phyloP scores from a whole-genome alignment of 2,329 filamentous ascomycete species.

The Pseudogymnoascus sp. region DNA sequence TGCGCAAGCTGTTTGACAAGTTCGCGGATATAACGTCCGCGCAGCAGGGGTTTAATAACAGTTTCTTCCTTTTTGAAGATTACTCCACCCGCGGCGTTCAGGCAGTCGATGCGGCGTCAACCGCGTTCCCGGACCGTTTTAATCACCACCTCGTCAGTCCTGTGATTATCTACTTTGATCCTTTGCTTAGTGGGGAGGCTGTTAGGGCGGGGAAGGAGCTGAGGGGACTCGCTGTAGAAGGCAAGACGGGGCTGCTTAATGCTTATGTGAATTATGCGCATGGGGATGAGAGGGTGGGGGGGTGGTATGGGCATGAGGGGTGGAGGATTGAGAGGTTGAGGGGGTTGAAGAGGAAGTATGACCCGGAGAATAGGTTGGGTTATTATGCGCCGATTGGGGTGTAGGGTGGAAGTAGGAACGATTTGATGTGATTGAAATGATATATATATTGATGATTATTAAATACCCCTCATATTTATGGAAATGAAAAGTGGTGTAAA shows the following conservation, averaged over 20 bases:
- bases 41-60: background rate
- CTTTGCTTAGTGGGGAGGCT: background rate
- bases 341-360: conserved; percentile 9
- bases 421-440: background rate
- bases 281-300: conserved; percentile 12
- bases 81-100: conserved; percentile 42
- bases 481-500: background rate
- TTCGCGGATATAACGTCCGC: conserved; percentile 13
- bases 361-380: background rate
- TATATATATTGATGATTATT: background rate
- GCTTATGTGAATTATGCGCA: conserved; percentile 20
- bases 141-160: conserved; percentile 25
- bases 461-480: background rate
- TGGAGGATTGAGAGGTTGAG: conserved; percentile 11
- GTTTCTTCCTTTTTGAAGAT: conserved; percentile 43
- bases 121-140: conserved; percentile 39
- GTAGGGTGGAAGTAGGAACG: background rate
- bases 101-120: conserved; percentile 27
- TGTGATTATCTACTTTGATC: conserved; percentile 1
- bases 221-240: background rate
- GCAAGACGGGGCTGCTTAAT: background rate
- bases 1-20: conserved; percentile 18
- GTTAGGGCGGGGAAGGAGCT: background rate
- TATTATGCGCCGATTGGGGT: conserved; percentile 10
- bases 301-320: conserved; percentile 16